Base-by-base conservation (phyloP, 2,329 filamentous ascomycete species). In the Fusarium austroafricanum region DNA sequence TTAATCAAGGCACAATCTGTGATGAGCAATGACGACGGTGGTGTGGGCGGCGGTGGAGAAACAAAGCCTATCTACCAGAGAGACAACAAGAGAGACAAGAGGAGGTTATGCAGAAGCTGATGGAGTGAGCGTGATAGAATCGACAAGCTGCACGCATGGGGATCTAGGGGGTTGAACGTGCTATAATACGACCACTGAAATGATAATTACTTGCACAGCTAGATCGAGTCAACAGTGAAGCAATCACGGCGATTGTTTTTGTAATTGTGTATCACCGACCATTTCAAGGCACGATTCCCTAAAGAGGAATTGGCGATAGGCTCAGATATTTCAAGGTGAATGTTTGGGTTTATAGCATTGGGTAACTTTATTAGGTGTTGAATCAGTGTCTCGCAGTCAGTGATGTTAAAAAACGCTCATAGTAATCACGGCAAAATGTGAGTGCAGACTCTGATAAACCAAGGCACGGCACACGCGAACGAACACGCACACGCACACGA, bases 271-370 rank as follows among this genome's bases (percentile, higher is more conserved):
- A 44, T 58, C 44, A 68, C 56, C 66, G 35, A 68, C 47, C 35
- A 23, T 39, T 49, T 43, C 49, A 51, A 67, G 61, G 61, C 29
- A 55, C 61, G 58, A 54, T 70, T 70, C 67, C 67, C 62, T 39
- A 64, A 68, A 70, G 46, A 68, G 67, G 67, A 61, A 57, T 65
- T 70, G 67, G 67, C 23, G 67, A 70, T 70, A 52, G 67, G 63
- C 35, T 70, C 67, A 70, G 40, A 26, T 61, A 9, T 35, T 20
- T 29, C 45, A 12, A 10, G 9, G 42, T 9, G 15, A 23, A 17
- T 35, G 10, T 35, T 26, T 26, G 26, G 26, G 26, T 26, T 26
- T 26, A 26, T 26, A 26, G 26, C 7, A 9, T 26, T 26, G 26
- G 26, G 9, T 11, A 6, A 28, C 10, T 10, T 11, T 29, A 35